phyloP scores from a whole-genome alignment of 441 rosid species.

The Arabidopsis hybrid region DNA sequence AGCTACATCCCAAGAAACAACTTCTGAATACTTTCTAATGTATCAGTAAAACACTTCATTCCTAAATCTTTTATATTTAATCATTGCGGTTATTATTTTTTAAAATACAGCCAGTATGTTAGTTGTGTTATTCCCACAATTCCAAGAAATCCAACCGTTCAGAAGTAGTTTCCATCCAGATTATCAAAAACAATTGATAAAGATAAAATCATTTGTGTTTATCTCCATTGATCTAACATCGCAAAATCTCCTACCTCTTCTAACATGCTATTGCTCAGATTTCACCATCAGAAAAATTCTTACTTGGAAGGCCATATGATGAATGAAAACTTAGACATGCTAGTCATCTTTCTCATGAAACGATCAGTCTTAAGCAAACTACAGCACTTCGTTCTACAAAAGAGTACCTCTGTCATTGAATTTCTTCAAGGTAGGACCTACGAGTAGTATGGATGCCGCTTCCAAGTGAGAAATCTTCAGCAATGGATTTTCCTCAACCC shows the following conservation, averaged over 20 bases:
- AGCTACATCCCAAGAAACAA: slow-evolving; percentile 11
- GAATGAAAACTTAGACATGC: slow-evolving; percentile 13
- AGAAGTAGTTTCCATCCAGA: slow-evolving; percentile 13
- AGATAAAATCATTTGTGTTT: slow-evolving; percentile 11
- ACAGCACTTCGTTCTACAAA: slow-evolving; percentile 22
- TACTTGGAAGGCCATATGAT: slow-evolving; percentile 18
- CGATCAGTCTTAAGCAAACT: slow-evolving; percentile 10
- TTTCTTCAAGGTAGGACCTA: slow-evolving; percentile 95
- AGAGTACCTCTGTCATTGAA: slow-evolving; percentile 95
- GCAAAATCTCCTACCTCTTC: slow-evolving; percentile 17
- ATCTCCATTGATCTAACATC: slow-evolving; percentile 27
- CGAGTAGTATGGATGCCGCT: slow-evolving; percentile 95
- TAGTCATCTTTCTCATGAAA: slow-evolving; percentile 19
- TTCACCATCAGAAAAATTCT: slow-evolving; percentile 11
- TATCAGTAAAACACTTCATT: slow-evolving; percentile 17
- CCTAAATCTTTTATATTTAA: neutral
- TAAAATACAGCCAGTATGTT: neutral
- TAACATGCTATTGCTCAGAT: slow-evolving; percentile 5
- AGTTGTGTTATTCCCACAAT: slow-evolving; percentile 1
- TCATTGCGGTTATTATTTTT: neutral
- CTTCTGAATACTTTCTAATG: slow-evolving; percentile 15
- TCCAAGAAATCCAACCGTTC: neutral
- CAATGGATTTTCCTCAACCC: slow-evolving; percentile 98
- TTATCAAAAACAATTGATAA: neutral
- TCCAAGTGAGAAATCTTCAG: slow-evolving; percentile 95